phyloP scores from a whole-genome alignment of 495 filamentous ascomycete species.

The Podospora pseudopauciseta region DNA sequence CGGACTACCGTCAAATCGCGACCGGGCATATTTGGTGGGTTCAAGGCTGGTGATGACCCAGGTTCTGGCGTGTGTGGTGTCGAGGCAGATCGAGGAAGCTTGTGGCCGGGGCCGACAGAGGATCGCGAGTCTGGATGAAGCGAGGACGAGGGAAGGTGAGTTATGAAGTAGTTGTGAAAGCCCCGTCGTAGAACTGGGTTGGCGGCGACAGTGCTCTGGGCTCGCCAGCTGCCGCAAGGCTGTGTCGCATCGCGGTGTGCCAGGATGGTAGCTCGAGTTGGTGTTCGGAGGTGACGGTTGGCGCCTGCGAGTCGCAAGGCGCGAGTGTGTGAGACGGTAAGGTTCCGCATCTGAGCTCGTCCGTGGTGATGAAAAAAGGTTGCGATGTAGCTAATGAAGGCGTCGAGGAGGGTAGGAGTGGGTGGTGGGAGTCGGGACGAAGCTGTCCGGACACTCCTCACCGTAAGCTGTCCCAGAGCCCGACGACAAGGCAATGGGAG shows the following conservation, averaged over 20 bases:
- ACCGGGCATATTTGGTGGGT: slow-evolving; percentile 53
- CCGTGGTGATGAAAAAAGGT: slow-evolving; percentile 41
- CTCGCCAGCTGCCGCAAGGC: slow-evolving; percentile 9
- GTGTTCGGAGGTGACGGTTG: slow-evolving; percentile 21
- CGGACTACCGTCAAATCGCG: slow-evolving; percentile 94
- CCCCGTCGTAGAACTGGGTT: slow-evolving; percentile 42
- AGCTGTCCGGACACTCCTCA: slow-evolving; percentile 9
- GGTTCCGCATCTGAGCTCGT: slow-evolving; percentile 5
- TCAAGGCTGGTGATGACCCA: slow-evolving; percentile 53
- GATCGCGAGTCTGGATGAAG: slow-evolving; percentile 79
- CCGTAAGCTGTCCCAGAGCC: slow-evolving; percentile 8
- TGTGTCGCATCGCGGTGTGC: slow-evolving; percentile 16
- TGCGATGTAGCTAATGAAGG: slow-evolving; percentile 46
- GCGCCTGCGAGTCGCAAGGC: slow-evolving; percentile 16
- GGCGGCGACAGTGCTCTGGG: slow-evolving; percentile 4
- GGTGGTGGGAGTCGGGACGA: not conserved
- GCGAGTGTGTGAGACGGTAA: slow-evolving; percentile 18
- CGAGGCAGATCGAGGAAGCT: slow-evolving; percentile 77
- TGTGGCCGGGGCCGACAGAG: slow-evolving; percentile 63
- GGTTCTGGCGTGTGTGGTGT: slow-evolving; percentile 66
- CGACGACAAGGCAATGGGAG: slow-evolving; percentile 12
- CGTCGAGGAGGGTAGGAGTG: slow-evolving; percentile 31
- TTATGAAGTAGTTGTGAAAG: slow-evolving; percentile 97
- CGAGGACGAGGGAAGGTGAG: slow-evolving; percentile 88
- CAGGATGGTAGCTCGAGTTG: slow-evolving; percentile 14